phyloP scores from a whole-genome alignment of 768 basidiomycete species.

The Agrocybe chaxingu region DNA sequence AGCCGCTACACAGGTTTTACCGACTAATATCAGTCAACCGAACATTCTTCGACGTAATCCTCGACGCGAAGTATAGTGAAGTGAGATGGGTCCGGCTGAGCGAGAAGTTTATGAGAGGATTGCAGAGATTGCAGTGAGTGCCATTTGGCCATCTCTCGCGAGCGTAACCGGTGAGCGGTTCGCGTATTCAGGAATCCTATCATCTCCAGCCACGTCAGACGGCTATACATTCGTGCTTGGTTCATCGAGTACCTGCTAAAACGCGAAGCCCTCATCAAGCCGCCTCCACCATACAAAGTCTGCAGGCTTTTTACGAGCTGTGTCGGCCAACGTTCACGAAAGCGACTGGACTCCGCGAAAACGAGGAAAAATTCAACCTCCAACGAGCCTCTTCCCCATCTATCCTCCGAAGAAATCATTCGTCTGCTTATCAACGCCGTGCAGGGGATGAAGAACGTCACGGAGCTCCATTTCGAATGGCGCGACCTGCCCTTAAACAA shows the following conservation, averaged over 20 bases:
- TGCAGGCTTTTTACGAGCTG: conserved; percentile 1
- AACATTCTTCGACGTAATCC: conserved; percentile 26
- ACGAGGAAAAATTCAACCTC: neutral
- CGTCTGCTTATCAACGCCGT: conserved; percentile 29
- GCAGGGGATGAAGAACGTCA: conserved; percentile 29
- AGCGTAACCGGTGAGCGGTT: neutral
- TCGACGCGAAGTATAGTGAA: conserved; percentile 26
- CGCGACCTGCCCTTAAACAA: conserved; percentile 31
- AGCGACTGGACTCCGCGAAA: neutral
- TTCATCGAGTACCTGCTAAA: conserved; percentile 33
- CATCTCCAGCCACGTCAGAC: conserved; percentile 29
- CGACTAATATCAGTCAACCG: conserved; percentile 30
- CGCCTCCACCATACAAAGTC: neutral
- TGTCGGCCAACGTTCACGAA: neutral
- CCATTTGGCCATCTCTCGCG: neutral
- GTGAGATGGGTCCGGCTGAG: conserved; percentile 31
- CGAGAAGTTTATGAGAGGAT: conserved; percentile 18
- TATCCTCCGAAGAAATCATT: conserved; percentile 22
- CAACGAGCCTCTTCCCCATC: conserved; percentile 1
- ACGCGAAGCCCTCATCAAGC: conserved; percentile 14
- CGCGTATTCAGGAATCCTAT: conserved; percentile 22
- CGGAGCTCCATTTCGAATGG: conserved; percentile 34
- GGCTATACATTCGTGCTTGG: conserved; percentile 35
- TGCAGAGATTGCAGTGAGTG: conserved; percentile 29
- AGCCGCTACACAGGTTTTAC: conserved; percentile 3